These are phyloP conservation scores for Plicaturopsis crispa DNA, from an alignment of 768 basidiomycete species.

Conservation along the genomic window DNA sequence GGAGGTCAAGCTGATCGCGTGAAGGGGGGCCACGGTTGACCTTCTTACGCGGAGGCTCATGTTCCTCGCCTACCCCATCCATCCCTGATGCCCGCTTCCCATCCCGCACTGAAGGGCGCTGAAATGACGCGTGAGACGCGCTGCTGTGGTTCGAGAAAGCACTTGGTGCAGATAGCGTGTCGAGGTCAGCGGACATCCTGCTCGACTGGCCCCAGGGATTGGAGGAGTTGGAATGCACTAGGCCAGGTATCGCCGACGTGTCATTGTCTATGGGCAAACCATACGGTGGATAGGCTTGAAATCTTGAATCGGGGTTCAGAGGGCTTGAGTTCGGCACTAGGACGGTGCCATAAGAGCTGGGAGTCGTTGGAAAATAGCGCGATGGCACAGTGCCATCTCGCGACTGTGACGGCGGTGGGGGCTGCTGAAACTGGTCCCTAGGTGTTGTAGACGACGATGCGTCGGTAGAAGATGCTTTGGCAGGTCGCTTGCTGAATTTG, in stretches of 20 bases:
- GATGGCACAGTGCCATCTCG: conserved; percentile 68
- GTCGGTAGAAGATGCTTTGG: conserved; percentile 7
- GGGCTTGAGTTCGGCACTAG: conserved; percentile 79
- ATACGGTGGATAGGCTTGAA: conserved; percentile 32
- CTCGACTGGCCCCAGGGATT: conserved; percentile 29
- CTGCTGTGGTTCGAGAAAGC: conserved; percentile 40
- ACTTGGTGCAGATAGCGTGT: conserved; percentile 54
- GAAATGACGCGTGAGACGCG: conserved; percentile 44
- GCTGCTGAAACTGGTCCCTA: conserved; percentile 1
- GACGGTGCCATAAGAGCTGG: conserved; percentile 45
- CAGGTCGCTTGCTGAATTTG: conserved; percentile 39
- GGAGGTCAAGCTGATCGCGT: conserved; percentile 18
- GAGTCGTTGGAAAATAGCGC: conserved; percentile 43
- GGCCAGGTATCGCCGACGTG: conserved; percentile 32
- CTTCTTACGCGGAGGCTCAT: conserved; percentile 68
- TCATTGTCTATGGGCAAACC: conserved; percentile 31
- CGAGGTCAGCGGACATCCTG: conserved; percentile 24
- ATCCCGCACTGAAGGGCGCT: conserved; percentile 34
- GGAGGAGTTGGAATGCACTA: conserved; percentile 20
- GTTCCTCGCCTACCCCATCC: conserved; percentile 32
- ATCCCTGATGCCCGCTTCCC: conserved; percentile 28
- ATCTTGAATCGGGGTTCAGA: conserved; percentile 28
- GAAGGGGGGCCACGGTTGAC: conserved; percentile 41
- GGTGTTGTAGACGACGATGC: conserved; percentile 11
- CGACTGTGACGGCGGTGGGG: conserved; percentile 52